Evolutionary conservation across 352 stramenopile genomes (phyloP), one percentile per base, ranked within the genome.

Genomic region (Pythium guiyangense): DNA sequence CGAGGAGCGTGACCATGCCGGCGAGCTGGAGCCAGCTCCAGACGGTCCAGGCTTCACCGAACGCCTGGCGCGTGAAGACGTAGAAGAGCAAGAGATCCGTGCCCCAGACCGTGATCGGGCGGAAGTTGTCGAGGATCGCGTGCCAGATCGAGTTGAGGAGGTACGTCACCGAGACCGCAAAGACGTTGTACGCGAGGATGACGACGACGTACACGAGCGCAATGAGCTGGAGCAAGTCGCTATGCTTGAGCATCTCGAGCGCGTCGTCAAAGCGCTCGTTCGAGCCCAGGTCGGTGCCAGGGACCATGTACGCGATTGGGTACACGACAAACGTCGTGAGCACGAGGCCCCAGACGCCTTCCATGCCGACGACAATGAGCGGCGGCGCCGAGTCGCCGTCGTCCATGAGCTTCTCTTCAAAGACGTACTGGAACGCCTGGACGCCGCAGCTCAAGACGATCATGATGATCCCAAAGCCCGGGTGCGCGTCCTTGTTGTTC

Each of bases 61-160:
- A 98, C 26, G 71, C 45, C 14, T 82, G 79, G 50, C 74, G 73
- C 20, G 88, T 97, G 65, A 98, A 96, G 52, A 91, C 67, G 77
- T 99, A 99, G 66, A 97, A 99, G 27, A 99, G 96, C 55, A 98
- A 66, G 25, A 99, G 74, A 75, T 99, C 96, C 15, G 80, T 90
- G 20, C 70, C 80, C 95, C 96, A 99, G 14, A 99, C 94, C 11
- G 92, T 98, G 62, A 99, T 97, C 11, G 95, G 94, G 37, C 94
- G 83, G 74, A 98, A 98, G 66, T 99, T 99, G 81, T 99, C 96
- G 14, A 99, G 71, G 68, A 99, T 99, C 31, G 96, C 96, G 77
- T 99, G 96, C 96, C 96, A 99, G 49, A 99, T 96, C 43, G 89
- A 97, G 75, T 97, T 98, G 35, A 99, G 71, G 57, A 98, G 73